Evolutionary conservation across 2,329 filamentous ascomycete genomes (phyloP), one percentile per base, ranked within the genome.

Genomic region (Talaromyces rugulosus): DNA sequence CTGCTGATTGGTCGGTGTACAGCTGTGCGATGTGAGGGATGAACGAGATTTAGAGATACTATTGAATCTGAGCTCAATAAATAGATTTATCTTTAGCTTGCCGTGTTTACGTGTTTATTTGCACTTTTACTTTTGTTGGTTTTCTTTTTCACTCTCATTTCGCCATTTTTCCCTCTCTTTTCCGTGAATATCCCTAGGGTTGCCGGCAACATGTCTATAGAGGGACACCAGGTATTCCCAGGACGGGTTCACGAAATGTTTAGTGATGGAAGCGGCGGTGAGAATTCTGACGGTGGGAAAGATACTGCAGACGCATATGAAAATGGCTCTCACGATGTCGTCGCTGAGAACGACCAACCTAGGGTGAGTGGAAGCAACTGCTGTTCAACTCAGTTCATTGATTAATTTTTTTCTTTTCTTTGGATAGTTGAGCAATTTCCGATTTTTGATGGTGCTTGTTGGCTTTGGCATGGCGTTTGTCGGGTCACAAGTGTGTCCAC

Each of bases 401-500:
- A 31, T 23, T 23, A 23, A 23, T 23, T 23, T 23, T 23, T 2
- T 47, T 47, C 23, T 52, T 31, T 30, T n/a, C 2, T 7, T 9
- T 33, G 31, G 6, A 36, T 31, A 53, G 50, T 53, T 53, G 50
- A 31, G 50, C 12, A 53, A 53, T 31, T 53, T 53, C 30, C 2
- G 28, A 53, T 53, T 53, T 23, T 31, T 53, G 2, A 53, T 31
- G 50, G 30, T 53, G 1, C 30, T 53, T 30, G 50, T n/a, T 16
- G 50, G 50, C 50, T 53, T 53, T 53, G 50, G 50, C 12, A 53
- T 53, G 50, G 50, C 50, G 7, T 53, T 53, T 31, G 50, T 53
- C 11, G 50, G 50, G 16, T 53, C 50, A 12, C 50, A 53, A 53
- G 50, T 53, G 6, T 53, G 50, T n/a, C 50, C 50, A 16, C 50